phyloP scores from a whole-genome alignment of 2,329 filamentous ascomycete genomes.

The Cladosporium sp. region DNA sequence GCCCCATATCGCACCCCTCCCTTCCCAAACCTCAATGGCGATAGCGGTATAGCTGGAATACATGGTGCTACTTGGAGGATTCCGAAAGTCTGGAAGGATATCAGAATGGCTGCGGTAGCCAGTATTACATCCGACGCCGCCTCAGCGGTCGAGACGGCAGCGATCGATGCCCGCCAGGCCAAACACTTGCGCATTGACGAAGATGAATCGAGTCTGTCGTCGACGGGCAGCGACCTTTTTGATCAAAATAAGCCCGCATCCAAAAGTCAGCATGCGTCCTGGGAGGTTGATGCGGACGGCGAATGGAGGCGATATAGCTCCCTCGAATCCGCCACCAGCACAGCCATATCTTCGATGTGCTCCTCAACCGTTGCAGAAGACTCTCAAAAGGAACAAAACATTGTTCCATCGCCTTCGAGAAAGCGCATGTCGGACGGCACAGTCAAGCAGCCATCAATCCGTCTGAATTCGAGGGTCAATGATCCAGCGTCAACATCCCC shows the following conservation, averaged over 20 bases:
- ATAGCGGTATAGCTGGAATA: slow-evolving; percentile 1
- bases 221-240: slow-evolving; percentile 26
- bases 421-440: slow-evolving; percentile 28
- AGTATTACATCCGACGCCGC: slow-evolving; percentile 2
- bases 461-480: slow-evolving; percentile 1
- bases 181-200: slow-evolving; percentile 15
- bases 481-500: not conserved
- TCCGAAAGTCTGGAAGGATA: slow-evolving; percentile 2
- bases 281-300: slow-evolving; percentile 21
- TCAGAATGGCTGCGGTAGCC: slow-evolving; percentile 4
- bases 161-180: slow-evolving; percentile 1
- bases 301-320: slow-evolving; percentile 29
- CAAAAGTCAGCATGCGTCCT: slow-evolving; percentile 5
- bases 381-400: slow-evolving; percentile 9
- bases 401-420: slow-evolving; percentile 14
- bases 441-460: slow-evolving; percentile 18
- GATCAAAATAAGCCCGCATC: slow-evolving; percentile 17
- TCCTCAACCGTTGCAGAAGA: slow-evolving; percentile 27
- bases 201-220: slow-evolving; percentile 29
- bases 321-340: slow-evolving; percentile 28
- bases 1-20: slow-evolving; percentile 8
- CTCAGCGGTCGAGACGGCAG: slow-evolving; percentile 6
- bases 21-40: slow-evolving; percentile 7
- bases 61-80: not conserved
- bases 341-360: slow-evolving; percentile 28